Evolutionary conservation across 2,329 filamentous ascomycete species (phyloP).

Genomic region (Stemphylium vesicarium): DNA sequence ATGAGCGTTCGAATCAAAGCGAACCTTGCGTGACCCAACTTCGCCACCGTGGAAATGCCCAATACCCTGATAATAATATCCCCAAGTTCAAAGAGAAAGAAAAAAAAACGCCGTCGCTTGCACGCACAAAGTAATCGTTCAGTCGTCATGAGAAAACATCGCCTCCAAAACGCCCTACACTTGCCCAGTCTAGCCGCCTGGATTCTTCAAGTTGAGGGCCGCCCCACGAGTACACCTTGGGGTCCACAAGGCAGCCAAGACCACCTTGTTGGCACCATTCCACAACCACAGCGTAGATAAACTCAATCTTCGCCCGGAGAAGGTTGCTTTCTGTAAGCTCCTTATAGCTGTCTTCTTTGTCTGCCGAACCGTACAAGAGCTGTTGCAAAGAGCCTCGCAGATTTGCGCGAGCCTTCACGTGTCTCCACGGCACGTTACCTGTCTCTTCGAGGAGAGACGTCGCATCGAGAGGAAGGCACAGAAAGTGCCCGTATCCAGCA

Average conservation of each 20-base stretch:
- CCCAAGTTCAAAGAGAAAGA: conserved; percentile 13
- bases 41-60: conserved; percentile 42
- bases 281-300: conserved; percentile 70
- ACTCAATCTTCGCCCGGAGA: conserved; percentile 75
- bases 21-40: conserved; percentile 22
- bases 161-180: conserved; percentile 57
- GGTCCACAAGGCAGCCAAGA: conserved; percentile 59
- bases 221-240: conserved; percentile 51
- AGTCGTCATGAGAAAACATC: conserved; percentile 47
- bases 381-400: conserved; percentile 76
- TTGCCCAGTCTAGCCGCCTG: conserved; percentile 56
- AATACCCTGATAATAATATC: conserved; percentile 34
- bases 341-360: conserved; percentile 56
- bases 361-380: conserved; percentile 66
- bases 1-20: conserved; percentile 33
- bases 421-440: conserved; percentile 67
- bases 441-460: conserved; percentile 68
- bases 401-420: conserved; percentile 72
- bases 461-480: conserved; percentile 75
- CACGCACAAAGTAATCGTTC: conserved; percentile 19
- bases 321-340: conserved; percentile 73
- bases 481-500: conserved; percentile 78
- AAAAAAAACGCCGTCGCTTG: conserved; percentile 41
- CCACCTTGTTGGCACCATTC: conserved; percentile 76
- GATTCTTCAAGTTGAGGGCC: conserved; percentile 53